phyloP scores from a whole-genome alignment of 148 eudicot genomes.

The Heliamphora exappendiculata region DNA sequence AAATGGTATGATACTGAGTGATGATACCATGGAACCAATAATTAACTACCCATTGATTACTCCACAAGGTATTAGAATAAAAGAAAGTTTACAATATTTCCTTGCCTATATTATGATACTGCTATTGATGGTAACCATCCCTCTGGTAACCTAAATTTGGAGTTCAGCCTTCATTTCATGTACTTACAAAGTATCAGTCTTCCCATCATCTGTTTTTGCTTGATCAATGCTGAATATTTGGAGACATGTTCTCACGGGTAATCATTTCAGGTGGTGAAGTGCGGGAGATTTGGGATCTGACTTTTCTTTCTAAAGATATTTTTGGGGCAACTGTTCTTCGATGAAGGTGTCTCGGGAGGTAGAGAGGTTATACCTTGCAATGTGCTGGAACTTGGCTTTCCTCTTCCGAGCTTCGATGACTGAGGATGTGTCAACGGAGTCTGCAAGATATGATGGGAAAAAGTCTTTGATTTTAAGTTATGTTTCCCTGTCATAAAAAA shows the following conservation, averaged over 20 bases:
- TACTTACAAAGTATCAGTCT: no score
- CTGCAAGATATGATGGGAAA: conserved; percentile 13
- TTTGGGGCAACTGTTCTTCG: background rate
- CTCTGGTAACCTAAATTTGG: conserved; percentile 9
- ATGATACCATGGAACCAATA: background rate
- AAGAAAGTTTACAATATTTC: background rate
- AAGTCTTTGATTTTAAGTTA: background rate
- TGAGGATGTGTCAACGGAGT: conserved; percentile 10
- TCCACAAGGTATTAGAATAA: no score
- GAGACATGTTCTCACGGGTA: conserved; percentile 23
- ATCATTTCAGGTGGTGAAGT: conserved; percentile 14
- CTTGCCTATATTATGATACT: background rate
- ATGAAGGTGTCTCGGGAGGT: conserved; percentile 6
- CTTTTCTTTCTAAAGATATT: conserved; percentile 5
- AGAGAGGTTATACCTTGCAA: conserved; percentile 15
- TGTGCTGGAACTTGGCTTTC: conserved; percentile 15
- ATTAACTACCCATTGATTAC: background rate
- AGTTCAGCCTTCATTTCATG: conserved; percentile 9
- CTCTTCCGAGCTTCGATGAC: conserved; percentile 20
- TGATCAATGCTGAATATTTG: conserved; percentile 23
- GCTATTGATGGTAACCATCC: conserved; percentile 8
- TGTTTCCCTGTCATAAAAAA: background rate
- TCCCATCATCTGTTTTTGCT: background rate
- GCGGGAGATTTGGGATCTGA: conserved; percentile 6
- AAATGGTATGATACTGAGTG: no score